Conservation (phyloP, 2,329 filamentous ascomycete species). For the Cladophialophora psammophila region DNA sequence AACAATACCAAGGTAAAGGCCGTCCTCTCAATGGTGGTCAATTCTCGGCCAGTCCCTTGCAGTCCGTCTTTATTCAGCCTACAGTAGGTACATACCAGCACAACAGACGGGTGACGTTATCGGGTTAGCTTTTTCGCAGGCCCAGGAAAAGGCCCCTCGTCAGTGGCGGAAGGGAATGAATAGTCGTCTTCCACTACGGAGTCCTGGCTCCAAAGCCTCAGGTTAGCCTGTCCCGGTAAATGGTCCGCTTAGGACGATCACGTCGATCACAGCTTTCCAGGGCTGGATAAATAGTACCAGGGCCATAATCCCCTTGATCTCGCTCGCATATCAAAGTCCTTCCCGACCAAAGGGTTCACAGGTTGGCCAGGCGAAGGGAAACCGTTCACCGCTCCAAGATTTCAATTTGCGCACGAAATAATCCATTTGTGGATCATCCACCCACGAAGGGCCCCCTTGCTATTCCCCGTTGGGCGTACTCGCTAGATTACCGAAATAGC, state of each 20-base stretch:
- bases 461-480: neutral
- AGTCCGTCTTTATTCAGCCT: neutral
- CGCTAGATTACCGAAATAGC: slow-evolving; percentile 6
- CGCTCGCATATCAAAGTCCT: slow-evolving; percentile 16
- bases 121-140: slow-evolving; percentile 18
- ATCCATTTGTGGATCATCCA: slow-evolving; percentile 1
- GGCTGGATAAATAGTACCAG: slow-evolving; percentile 8
- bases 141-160: slow-evolving; percentile 12
- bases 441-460: neutral
- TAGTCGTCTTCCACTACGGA: slow-evolving; percentile 8
- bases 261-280: slow-evolving; percentile 29
- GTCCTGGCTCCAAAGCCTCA: slow-evolving; percentile 4
- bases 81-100: too few species aligned
- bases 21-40: neutral
- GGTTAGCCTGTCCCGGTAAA: slow-evolving; percentile 22
- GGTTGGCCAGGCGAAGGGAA: slow-evolving; percentile 6
- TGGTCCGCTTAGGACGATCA: slow-evolving; percentile 31
- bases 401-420: slow-evolving; percentile 7
- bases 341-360: neutral
- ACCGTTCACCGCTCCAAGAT: slow-evolving; percentile 7
- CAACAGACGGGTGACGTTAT: slow-evolving; percentile 28
- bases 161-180: slow-evolving; percentile 24
- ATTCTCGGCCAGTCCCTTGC: neutral
- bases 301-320: slow-evolving; percentile 9
- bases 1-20: neutral